These are phyloP conservation scores for Adansonia gregorii DNA, from an alignment of 441 rosid genomes.

Conservation along the genomic window DNA sequence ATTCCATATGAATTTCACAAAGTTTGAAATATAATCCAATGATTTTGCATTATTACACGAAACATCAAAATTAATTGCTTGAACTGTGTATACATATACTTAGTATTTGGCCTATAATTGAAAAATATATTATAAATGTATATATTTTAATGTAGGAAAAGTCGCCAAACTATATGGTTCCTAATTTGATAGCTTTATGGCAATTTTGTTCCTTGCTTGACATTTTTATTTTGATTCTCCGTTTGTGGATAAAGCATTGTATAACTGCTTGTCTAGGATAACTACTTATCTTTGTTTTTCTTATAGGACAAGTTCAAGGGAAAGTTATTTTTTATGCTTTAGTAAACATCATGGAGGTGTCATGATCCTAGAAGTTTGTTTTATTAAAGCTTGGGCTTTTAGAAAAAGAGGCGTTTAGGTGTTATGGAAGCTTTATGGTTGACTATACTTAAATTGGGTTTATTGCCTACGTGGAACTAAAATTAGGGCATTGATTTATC, in stretches of 20 bases:
- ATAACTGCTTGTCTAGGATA: neutral
- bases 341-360: neutral
- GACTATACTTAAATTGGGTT: neutral
- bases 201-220: conserved; percentile 31
- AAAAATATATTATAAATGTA: conserved; percentile 55
- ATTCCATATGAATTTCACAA: neutral
- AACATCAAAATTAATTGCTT: too few species aligned
- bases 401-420: too few species aligned
- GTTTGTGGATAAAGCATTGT: neutral
- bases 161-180: conserved; percentile 74
- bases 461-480: too few species aligned
- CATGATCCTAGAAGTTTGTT: neutral
- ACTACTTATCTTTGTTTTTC: neutral
- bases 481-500: too few species aligned
- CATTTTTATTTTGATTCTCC: neutral
- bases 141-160: conserved; percentile 74
- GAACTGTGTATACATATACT: neutral
- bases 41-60: neutral
- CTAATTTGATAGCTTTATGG: conserved; percentile 75
- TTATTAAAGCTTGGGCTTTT: neutral
- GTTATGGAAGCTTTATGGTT: neutral
- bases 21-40: neutral
- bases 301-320: neutral
- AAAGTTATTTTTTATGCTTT: neutral
- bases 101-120: neutral